Percentiles rank a stretch among this genome's conserved stretches.
Evolutionary conservation across 371 early-diverging fungal species (phyloP).

Genomic region (Syncephalastrum contaminatum): DNA sequence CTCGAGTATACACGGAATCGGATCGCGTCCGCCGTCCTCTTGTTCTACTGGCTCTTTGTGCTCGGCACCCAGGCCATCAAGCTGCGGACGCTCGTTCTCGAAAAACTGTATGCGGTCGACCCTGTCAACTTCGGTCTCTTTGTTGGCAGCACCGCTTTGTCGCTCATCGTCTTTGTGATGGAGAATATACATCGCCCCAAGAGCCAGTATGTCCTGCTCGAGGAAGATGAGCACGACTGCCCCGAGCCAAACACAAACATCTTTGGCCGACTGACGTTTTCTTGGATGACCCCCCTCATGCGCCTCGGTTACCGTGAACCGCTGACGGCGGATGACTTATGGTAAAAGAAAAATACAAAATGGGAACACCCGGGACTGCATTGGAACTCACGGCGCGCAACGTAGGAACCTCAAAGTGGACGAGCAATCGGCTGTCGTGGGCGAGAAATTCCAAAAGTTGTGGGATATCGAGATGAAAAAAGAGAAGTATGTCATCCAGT

Average conservation of each 20-base stretch:
- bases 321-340: slow-evolving; percentile 80
- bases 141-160: slow-evolving; percentile 33
- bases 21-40: slow-evolving; percentile 66
- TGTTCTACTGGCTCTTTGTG: slow-evolving; percentile 79
- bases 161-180: slow-evolving; percentile 57
- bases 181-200: slow-evolving; percentile 62
- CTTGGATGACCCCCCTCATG: slow-evolving; percentile 92
- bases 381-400: background rate
- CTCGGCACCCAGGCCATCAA: slow-evolving; percentile 46
- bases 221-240: slow-evolving; percentile 51
- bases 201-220: slow-evolving; percentile 59
- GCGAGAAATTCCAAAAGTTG: slow-evolving; percentile 60
- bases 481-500: slow-evolving; percentile 37
- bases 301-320: slow-evolving; percentile 76
- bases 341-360: slow-evolving; percentile 38
- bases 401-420: slow-evolving; percentile 56
- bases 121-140: slow-evolving; percentile 44
- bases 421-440: slow-evolving; percentile 67
- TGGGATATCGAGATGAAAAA: slow-evolving; percentile 72
- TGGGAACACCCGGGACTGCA: background rate
- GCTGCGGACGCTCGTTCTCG: slow-evolving; percentile 57
- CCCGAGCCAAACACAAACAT: slow-evolving; percentile 87
- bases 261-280: slow-evolving; percentile 81
- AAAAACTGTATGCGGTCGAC: slow-evolving; percentile 28
- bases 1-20: slow-evolving; percentile 66